These are phyloP conservation scores for Didymella segeticola DNA, from an alignment of 2,329 filamentous ascomycete species.

Conservation along the genomic window DNA sequence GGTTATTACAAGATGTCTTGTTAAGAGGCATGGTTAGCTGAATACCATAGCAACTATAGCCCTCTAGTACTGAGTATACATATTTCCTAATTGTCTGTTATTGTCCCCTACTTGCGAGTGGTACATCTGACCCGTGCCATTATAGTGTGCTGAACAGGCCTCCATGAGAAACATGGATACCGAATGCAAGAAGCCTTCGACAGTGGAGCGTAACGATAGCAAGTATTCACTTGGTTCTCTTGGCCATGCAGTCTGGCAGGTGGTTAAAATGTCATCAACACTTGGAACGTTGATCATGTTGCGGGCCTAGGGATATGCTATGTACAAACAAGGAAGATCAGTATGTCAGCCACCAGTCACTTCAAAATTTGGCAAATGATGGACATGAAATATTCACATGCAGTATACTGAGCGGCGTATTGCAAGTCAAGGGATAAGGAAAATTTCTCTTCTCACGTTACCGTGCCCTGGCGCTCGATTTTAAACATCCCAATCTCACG, in stretches of 20 bases:
- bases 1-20: no score
- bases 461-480: no score
- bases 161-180: background rate
- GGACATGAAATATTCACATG: background rate
- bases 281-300: constrained; percentile 12
- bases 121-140: background rate
- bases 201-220: constrained; percentile 1
- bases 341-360: background rate
- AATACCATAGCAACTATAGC: no score
- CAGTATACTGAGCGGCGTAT: background rate
- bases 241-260: constrained; percentile 24
- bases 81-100: no score
- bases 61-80: no score
- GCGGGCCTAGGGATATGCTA: constrained; percentile 23
- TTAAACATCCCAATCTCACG: no score
- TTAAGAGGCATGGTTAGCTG: no score
- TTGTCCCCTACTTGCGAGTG: no score
- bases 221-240: constrained; percentile 25
- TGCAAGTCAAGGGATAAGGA: constrained; percentile 2
- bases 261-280: constrained; percentile 27
- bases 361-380: background rate
- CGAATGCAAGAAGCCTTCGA: background rate
- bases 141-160: background rate
- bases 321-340: constrained; percentile 36
- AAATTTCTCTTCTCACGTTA: background rate